Conservation (phyloP, 805 yeast species). For the Metschnikowia kunwiensis region DNA sequence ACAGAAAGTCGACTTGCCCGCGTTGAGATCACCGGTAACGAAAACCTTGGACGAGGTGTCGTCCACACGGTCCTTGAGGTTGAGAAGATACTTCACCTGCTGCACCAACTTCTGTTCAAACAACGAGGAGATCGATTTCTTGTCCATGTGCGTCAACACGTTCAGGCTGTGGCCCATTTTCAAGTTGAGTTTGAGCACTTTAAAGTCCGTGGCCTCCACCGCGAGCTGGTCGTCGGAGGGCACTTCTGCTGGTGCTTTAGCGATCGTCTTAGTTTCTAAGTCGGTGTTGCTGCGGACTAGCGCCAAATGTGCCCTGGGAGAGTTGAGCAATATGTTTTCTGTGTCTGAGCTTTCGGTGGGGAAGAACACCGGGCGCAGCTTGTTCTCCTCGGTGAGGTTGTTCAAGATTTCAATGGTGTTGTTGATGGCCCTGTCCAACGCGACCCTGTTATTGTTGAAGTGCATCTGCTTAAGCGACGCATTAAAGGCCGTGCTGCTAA, state of each 20-base stretch:
- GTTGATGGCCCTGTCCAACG: constrained; percentile 60
- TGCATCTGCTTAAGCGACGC: constrained; percentile 69
- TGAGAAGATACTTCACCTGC: constrained; percentile 62
- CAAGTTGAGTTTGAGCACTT: constrained; percentile 60
- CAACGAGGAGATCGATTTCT: constrained; percentile 63
- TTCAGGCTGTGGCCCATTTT: constrained; percentile 48
- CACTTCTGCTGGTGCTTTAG: constrained; percentile 18
- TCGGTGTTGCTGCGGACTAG: constrained; percentile 42
- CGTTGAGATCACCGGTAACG: constrained; percentile 94
- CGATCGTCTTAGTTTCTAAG: constrained; percentile 17
- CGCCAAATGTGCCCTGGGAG: constrained; percentile 52
- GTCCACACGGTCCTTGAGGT: constrained; percentile 78
- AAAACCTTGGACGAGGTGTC: constrained; percentile 92
- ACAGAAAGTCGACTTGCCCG: constrained; percentile 96
- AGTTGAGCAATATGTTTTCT: constrained; percentile 42
- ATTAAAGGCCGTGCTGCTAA: constrained; percentile 30
- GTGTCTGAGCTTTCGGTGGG: constrained; percentile 45
- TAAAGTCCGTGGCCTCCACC: constrained; percentile 34
- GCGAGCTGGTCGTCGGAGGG: constrained; percentile 23
- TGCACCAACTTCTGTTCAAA: constrained; percentile 65
- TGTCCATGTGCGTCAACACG: constrained; percentile 58
- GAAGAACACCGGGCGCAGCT: constrained; percentile 57
- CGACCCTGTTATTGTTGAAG: constrained; percentile 68
- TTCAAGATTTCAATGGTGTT: constrained; percentile 49
- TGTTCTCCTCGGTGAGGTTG: constrained; percentile 56